phyloP scores from a whole-genome alignment of 2,329 filamentous ascomycete genomes.

The Botryotinia globosa region DNA sequence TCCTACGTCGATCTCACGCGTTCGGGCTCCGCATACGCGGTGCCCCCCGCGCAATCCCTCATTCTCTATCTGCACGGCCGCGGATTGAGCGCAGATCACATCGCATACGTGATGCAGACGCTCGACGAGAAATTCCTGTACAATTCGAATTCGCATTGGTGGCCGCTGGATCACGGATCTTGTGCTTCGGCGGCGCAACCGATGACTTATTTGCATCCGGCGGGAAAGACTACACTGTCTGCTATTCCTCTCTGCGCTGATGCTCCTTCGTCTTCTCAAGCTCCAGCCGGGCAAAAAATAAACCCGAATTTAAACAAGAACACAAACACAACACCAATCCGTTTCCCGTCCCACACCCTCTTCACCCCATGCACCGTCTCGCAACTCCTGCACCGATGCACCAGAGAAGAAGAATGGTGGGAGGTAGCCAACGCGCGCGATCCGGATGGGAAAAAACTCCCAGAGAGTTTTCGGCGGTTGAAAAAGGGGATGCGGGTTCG shows the following conservation, averaged over 20 bases:
- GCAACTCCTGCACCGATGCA: conserved; percentile 61
- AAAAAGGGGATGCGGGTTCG: neutral
- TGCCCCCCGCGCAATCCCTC: neutral
- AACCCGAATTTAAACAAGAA: neutral
- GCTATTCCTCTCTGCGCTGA: neutral
- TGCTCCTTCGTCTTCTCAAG: neutral
- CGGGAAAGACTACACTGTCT: neutral
- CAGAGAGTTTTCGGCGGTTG: neutral
- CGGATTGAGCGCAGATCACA: neutral
- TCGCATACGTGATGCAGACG: neutral
- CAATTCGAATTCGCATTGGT: neutral
- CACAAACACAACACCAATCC: conserved; percentile 15
- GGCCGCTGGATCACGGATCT: neutral
- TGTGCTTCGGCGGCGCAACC: neutral
- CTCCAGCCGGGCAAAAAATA: neutral
- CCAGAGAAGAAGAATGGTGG: neutral
- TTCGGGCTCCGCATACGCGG: neutral
- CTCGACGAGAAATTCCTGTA: conserved; percentile 8
- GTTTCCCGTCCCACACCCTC: conserved; percentile 55
- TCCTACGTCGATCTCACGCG: neutral
- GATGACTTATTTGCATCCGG: neutral
- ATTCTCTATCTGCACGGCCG: conserved; percentile 6
- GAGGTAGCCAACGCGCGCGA: neutral
- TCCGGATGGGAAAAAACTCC: neutral
- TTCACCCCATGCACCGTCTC: conserved; percentile 73